A percentile compares a stretch with the other conserved stretches of the same genome.
These are phyloP conservation scores for Carex myosuroides DNA, from an alignment of 176 grass and related monocot species.

Conservation along the genomic window DNA sequence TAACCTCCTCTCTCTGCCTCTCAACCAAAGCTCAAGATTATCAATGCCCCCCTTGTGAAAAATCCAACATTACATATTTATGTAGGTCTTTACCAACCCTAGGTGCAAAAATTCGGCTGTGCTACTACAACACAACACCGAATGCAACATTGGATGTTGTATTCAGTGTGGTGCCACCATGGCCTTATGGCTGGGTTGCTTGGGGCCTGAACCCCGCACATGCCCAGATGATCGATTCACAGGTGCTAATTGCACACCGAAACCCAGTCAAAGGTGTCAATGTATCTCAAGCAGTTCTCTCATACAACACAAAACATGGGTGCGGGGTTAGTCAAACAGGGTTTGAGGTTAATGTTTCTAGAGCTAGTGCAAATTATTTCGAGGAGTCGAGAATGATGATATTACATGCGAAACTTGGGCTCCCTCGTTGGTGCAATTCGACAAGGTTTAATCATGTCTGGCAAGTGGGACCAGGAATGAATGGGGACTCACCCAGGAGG, in stretches of 20 bases:
- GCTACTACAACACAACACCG: conserved; percentile 15
- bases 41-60: neutral
- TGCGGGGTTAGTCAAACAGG: neutral
- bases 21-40: neutral
- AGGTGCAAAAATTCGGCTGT: neutral
- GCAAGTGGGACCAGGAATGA: neutral
- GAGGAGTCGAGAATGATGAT: neutral
- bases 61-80: neutral
- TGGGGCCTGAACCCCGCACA: neutral
- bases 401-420: neutral
- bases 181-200: neutral
- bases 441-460: neutral
- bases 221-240: neutral
- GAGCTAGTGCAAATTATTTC: neutral
- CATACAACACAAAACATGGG: neutral
- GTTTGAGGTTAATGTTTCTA: neutral
- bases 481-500: neutral
- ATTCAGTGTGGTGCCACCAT: neutral
- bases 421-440: neutral
- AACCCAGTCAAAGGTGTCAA: neutral
- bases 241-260: conserved; percentile 3
- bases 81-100: conserved; percentile 7
- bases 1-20: neutral
- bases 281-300: neutral
- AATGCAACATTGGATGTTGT: neutral